Base-by-base conservation (phyloP, 2,329 filamentous ascomycete species). In the Xylaria arbuscula region DNA sequence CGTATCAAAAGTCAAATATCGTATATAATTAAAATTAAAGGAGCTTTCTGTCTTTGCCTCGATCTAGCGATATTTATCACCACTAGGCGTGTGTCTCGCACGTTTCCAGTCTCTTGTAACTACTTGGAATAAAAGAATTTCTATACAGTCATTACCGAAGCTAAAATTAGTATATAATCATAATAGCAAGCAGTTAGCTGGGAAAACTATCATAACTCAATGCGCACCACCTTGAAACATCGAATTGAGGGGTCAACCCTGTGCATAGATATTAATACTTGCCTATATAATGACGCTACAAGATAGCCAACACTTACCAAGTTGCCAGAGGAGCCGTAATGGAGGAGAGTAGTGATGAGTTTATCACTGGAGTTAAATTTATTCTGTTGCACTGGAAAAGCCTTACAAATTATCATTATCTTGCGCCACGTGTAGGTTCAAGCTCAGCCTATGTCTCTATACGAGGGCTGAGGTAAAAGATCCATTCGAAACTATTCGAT, bases 1-100 rank as follows among this genome's bases (percentile, higher is more conserved):
- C 8, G 15, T 19, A 24, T 57, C 13, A n/a, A 8, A 38, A 28
- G 4, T 7, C 13, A 34, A 36, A 17, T 45, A 9, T 45, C 32
- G 6, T 19, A 45, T 32, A 32, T 32, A 45, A 45, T 57, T 10
- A 57, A 38, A 57, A 28, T 47, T 57, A 32, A 45, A 57, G 38
- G 38, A 57, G 13, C 24, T 19, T 24, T 57, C 55, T 3, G 38
- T n/a, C 13, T 28, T 42, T 45, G 3, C 19, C 38, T 32, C 13
- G 8, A 28, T 19, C 22, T 32, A 32, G 38, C 55, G 22, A 45
- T n/a, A n/a, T n/a, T 32, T 42, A 17, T n/a, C 24, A 45, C 13
- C 40, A 11, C 11, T 15, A 28, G 22, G 42, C 19, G 17, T 40
- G 36, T 19, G 15, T 45, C 38, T 28, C 4, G 32, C 38, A 42